These are phyloP conservation scores for Neofusicoccum kwambonambiense DNA, from an alignment of 2,329 filamentous ascomycete species.

Conservation along the genomic window DNA sequence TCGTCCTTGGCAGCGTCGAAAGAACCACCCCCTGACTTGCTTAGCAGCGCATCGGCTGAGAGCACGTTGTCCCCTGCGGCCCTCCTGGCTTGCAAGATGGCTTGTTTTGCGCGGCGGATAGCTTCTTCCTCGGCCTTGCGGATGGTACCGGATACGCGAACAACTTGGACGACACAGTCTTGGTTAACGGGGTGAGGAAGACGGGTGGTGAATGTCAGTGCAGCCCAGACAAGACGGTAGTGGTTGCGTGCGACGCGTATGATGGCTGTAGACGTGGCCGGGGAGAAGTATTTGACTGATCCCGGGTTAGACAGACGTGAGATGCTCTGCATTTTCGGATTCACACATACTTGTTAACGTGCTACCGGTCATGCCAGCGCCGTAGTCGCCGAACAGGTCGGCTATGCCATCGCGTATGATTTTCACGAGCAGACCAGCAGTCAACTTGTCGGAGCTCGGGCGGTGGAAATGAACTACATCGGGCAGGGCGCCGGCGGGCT, in stretches of 20 bases:
- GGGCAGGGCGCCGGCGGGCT: slow-evolving; percentile 44
- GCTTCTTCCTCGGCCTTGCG: slow-evolving; percentile 89
- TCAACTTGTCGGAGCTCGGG: slow-evolving; percentile 72
- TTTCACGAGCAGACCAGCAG: slow-evolving; percentile 62
- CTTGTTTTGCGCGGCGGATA: slow-evolving; percentile 66
- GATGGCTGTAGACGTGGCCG: slow-evolving; percentile 92
- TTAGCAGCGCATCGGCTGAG: slow-evolving; percentile 3
- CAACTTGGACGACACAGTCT: slow-evolving; percentile 77
- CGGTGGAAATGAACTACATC: slow-evolving; percentile 72
- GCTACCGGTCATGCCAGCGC: slow-evolving; percentile 69
- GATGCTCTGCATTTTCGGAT: no score
- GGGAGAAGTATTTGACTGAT: slow-evolving; percentile 88
- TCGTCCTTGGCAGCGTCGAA: background rate
- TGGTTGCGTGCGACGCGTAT: slow-evolving; percentile 78
- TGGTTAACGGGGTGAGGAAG: slow-evolving; percentile 61
- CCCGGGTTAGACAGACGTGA: background rate
- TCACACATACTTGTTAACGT: slow-evolving; percentile 63
- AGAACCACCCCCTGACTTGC: background rate
- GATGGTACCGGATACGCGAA: slow-evolving; percentile 89
- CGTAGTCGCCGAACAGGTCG: slow-evolving; percentile 70
- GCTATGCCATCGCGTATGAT: slow-evolving; percentile 52
- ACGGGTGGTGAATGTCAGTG: slow-evolving; percentile 74
- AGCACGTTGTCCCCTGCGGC: background rate
- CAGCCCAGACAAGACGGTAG: slow-evolving; percentile 86
- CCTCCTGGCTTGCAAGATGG: background rate